phyloP scores from a whole-genome alignment of 441 rosid genomes.

The Populus hybrid region DNA sequence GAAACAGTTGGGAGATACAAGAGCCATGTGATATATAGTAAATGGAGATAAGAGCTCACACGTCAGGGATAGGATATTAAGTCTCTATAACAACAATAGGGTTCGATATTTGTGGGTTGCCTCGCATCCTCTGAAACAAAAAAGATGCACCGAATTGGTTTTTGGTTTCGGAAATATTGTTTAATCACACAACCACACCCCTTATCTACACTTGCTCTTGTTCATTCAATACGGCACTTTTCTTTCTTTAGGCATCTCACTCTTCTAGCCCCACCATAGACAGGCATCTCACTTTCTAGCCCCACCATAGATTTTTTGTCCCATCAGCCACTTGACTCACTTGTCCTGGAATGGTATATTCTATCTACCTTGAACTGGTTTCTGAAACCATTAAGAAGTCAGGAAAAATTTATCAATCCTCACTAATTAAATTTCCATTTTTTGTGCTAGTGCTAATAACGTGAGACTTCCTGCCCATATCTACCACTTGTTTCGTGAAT shows the following conservation, averaged over 20 bases:
- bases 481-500: not conserved
- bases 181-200: conserved; percentile 9
- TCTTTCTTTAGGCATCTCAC: not conserved
- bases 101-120: conserved; percentile 10
- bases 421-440: not conserved
- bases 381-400: not conserved
- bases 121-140: conserved; percentile 14
- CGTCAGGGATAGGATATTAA: not conserved
- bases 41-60: conserved; percentile 2
- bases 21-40: not conserved
- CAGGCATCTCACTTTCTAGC: not conserved
- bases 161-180: not conserved
- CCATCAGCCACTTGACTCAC: not conserved
- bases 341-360: not conserved
- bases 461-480: not conserved
- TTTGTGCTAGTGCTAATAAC: not conserved
- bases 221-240: conserved; percentile 12
- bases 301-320: not conserved
- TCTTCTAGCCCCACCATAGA: not conserved
- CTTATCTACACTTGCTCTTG: conserved; percentile 30
- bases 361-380: not conserved
- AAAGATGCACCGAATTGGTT: no score
- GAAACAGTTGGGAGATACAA: not conserved
- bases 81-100: not conserved
- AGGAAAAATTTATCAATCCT: not conserved